phyloP scores from a whole-genome alignment of 2,329 filamentous ascomycete species.

The Xylaria sp. region DNA sequence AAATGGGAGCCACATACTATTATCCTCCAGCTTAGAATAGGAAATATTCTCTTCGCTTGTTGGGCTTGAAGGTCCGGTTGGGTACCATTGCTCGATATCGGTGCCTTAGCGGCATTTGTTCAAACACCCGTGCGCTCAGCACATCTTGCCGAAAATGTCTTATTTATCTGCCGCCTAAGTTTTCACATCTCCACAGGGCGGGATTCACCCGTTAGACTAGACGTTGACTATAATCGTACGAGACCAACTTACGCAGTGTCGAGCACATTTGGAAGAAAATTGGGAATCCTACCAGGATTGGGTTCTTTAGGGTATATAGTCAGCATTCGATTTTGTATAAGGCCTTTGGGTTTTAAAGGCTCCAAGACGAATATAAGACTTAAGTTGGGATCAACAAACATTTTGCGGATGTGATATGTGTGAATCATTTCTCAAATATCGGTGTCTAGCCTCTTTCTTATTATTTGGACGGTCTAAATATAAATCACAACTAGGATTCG shows the following conservation, averaged over 20 bases:
- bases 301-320: background rate
- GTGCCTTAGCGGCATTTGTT: background rate
- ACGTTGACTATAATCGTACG: background rate
- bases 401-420: background rate
- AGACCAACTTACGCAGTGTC: background rate
- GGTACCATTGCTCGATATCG: slow-evolving; percentile 1
- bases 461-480: too few relatives aligned
- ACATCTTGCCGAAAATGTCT: slow-evolving; percentile 1
- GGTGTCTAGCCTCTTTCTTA: too few relatives aligned
- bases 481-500: too few relatives aligned
- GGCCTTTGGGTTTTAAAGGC: background rate
- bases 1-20: background rate
- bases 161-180: background rate
- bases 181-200: background rate
- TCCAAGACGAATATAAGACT: too few relatives aligned
- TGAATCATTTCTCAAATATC: background rate
- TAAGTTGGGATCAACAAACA: too few relatives aligned
- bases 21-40: background rate
- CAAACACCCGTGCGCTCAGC: background rate
- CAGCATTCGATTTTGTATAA: background rate
- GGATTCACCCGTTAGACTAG: background rate
- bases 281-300: background rate
- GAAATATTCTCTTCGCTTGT: background rate
- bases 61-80: background rate
- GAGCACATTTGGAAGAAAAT: background rate